Conservation (phyloP, 1,139 yeast genomes). For the Kazachstania sp. region DNA sequence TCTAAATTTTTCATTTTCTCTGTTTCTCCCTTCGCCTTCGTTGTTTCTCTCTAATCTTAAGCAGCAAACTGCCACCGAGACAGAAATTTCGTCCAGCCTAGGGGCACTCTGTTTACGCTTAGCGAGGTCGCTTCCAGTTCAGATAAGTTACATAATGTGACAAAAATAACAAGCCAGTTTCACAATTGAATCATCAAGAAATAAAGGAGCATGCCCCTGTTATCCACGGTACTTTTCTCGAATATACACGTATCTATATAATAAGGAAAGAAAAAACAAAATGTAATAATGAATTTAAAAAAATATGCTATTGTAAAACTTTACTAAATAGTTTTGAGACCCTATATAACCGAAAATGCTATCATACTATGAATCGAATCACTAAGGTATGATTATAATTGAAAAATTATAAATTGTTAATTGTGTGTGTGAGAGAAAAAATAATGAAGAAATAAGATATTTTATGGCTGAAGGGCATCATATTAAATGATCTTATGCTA, state of each 20-base stretch:
- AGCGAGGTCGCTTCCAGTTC: too few relatives aligned
- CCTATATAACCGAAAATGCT: background rate
- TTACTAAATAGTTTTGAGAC: slow-evolving; percentile 3
- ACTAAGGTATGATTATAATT: background rate
- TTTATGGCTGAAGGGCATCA: background rate
- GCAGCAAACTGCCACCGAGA: too few relatives aligned
- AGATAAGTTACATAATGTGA: background rate
- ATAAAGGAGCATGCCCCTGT: background rate
- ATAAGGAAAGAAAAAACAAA: background rate
- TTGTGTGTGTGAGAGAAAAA: background rate
- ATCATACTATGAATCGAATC: slow-evolving; percentile 2
- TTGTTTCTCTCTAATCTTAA: too few relatives aligned
- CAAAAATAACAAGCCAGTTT: background rate
- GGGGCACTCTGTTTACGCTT: too few relatives aligned
- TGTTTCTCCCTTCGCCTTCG: too few relatives aligned
- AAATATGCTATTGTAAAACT: slow-evolving; percentile 3
- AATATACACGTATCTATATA: background rate
- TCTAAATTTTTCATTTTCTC: too few relatives aligned
- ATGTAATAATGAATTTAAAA: background rate
- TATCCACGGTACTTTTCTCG: too few relatives aligned
- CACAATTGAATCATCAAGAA: background rate
- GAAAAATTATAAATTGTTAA: background rate
- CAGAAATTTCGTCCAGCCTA: too few relatives aligned
- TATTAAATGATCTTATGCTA: background rate
- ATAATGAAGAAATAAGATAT: background rate